Evolutionary conservation across 805 yeast species (phyloP).

Genomic region (Wickerhamiella hasegawae): DNA sequence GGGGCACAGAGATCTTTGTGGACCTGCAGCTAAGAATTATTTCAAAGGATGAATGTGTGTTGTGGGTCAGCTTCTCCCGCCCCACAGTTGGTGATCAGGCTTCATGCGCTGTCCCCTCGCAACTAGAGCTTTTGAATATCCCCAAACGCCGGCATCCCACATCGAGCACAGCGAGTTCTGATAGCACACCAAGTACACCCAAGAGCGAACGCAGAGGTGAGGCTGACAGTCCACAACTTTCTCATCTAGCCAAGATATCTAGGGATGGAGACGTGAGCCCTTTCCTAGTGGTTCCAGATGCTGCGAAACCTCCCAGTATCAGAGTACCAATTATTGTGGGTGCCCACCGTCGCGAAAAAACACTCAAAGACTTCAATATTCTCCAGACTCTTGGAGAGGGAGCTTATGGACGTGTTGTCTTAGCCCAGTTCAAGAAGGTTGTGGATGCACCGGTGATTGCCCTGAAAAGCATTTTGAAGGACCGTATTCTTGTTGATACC

Average conservation of each 20-base stretch:
- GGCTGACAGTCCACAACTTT: no score
- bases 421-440: conserved; percentile 55
- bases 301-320: background rate
- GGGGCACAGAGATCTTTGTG: conserved; percentile 47
- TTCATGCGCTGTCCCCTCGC: conserved; percentile 33
- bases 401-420: conserved; percentile 80
- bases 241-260: no score
- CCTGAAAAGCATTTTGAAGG: conserved; percentile 72
- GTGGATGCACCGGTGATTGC: conserved; percentile 53
- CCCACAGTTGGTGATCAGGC: conserved; percentile 13
- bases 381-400: conserved; percentile 84
- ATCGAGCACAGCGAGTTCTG: background rate
- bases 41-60: conserved; percentile 36
- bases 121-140: conserved; percentile 25
- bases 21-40: conserved; percentile 74
- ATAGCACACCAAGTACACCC: background rate
- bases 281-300: no score
- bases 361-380: conserved; percentile 52
- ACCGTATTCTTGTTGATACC: conserved; percentile 84
- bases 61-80: conserved; percentile 74
- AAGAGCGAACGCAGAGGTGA: background rate
- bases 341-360: conserved; percentile 48
- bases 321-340: conserved; percentile 40
- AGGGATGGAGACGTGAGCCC: no score
- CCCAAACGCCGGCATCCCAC: background rate